Percentiles rank a stretch among this genome's conserved stretches.
Evolutionary conservation across 495 filamentous ascomycete genomes (phyloP).

Genomic region (Trichoderma virens): DNA sequence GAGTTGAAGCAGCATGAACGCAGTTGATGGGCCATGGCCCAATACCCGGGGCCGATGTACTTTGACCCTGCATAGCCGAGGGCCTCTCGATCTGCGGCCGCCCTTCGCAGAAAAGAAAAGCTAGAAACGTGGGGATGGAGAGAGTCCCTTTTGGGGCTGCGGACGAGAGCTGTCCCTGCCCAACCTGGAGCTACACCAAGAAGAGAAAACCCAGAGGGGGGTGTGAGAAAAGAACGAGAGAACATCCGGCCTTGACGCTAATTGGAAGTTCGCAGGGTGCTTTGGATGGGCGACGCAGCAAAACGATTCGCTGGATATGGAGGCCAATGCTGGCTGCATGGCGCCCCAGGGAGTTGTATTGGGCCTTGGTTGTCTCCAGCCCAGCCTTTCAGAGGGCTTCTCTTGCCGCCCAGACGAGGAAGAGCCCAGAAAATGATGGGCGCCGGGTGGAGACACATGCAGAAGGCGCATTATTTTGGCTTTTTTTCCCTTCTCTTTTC

Average conservation of each 20-base stretch:
- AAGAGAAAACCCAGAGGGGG: background rate
- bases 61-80: slow-evolving; percentile 29
- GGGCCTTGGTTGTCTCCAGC: slow-evolving; percentile 9
- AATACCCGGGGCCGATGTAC: background rate
- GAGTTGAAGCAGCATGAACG: slow-evolving; percentile 2
- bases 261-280: slow-evolving; percentile 5
- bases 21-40: slow-evolving; percentile 14
- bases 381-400: slow-evolving; percentile 30
- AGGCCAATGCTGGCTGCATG: slow-evolving; percentile 4
- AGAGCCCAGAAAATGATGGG: background rate
- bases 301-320: slow-evolving; percentile 4
- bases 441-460: background rate
- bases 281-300: background rate
- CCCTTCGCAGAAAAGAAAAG: slow-evolving; percentile 5
- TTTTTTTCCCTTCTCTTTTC: too few species aligned
- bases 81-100: slow-evolving; percentile 33
- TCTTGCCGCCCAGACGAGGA: slow-evolving; percentile 30
- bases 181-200: slow-evolving; percentile 5
- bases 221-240: background rate
- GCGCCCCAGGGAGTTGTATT: slow-evolving; percentile 9
- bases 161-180: slow-evolving; percentile 4
- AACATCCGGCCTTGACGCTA: background rate
- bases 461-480: background rate
- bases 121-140: slow-evolving; percentile 8
- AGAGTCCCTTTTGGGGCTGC: background rate